These are phyloP conservation scores for Hymenoscyphus linearis DNA, from an alignment of 2,329 filamentous ascomycete genomes.

Conservation along the genomic window DNA sequence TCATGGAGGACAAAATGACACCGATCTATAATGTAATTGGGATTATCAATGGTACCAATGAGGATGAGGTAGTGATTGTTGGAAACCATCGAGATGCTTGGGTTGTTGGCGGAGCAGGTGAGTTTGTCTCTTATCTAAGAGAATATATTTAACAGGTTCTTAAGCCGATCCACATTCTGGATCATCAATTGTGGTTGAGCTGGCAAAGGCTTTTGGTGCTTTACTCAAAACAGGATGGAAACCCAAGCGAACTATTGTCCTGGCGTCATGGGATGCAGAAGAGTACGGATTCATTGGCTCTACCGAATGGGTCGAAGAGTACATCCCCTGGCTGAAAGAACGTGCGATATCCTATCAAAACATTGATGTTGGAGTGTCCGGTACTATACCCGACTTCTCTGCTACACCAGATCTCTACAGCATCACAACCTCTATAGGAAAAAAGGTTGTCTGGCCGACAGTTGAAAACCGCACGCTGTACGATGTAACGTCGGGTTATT, in stretches of 20 bases:
- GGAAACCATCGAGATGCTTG: slow-evolving; percentile 86
- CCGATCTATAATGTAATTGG: slow-evolving; percentile 86
- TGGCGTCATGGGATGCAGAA: slow-evolving; percentile 65
- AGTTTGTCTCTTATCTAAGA: slow-evolving; percentile 43
- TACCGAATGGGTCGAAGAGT: slow-evolving; percentile 67
- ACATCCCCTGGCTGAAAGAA: slow-evolving; percentile 64
- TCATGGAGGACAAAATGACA: slow-evolving; percentile 44
- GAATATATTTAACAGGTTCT: slow-evolving; percentile 33
- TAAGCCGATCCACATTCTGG: background rate
- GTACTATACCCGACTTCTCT: background rate
- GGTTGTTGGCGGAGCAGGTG: slow-evolving; percentile 73
- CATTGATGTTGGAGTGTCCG: slow-evolving; percentile 9
- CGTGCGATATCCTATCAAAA: slow-evolving; percentile 24
- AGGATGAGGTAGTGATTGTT: slow-evolving; percentile 76
- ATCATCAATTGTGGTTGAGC: background rate
- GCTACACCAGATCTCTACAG: background rate
- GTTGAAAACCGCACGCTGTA: slow-evolving; percentile 23
- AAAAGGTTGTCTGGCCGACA: background rate
- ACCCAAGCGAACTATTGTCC: slow-evolving; percentile 76
- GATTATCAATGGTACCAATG: slow-evolving; percentile 75
- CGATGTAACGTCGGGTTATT: background rate
- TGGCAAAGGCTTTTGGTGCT: slow-evolving; percentile 57
- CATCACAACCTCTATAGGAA: background rate
- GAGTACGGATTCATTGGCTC: slow-evolving; percentile 69
- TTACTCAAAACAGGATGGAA: slow-evolving; percentile 69